A percentile compares a stretch with the other conserved stretches of the same genome.
Conservation (phyloP, 257 asterid genomes). For the Solanum peruvianum region DNA sequence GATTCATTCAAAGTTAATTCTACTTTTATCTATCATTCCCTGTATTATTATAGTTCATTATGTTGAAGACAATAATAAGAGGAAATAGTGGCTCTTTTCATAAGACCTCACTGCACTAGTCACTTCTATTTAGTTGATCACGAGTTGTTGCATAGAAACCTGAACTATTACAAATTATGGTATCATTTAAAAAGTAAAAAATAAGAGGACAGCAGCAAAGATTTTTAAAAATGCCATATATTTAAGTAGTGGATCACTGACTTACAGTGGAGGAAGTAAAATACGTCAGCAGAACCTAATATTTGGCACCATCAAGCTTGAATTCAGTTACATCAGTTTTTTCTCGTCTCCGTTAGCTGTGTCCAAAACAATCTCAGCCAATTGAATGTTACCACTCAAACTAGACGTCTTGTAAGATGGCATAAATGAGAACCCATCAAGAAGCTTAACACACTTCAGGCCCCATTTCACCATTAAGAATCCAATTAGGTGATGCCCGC, state of each 20-base stretch:
- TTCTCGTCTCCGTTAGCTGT: not conserved
- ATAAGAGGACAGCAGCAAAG: not conserved
- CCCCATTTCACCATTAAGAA: slow-evolving; percentile 89
- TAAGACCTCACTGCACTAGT: not conserved
- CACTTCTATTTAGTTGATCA: not conserved
- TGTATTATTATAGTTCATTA: not conserved
- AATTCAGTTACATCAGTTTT: not conserved
- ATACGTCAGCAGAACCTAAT: not conserved
- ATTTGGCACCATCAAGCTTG: not conserved
- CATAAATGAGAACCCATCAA: slow-evolving; percentile 64
- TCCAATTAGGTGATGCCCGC: slow-evolving; percentile 92
- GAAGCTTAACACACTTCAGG: slow-evolving; percentile 66
- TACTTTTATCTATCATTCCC: not conserved
- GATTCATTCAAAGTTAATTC: not conserved
- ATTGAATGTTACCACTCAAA: slow-evolving; percentile 76
- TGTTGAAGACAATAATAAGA: not conserved
- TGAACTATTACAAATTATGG: not conserved
- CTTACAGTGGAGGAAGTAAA: not conserved
- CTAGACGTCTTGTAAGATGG: slow-evolving; percentile 31
- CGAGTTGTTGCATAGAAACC: not conserved
- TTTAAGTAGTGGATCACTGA: not conserved
- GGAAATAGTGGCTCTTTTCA: not conserved
- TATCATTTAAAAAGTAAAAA: not conserved
- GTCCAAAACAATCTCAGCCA: slow-evolving; percentile 70
- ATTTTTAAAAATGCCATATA: not conserved